phyloP scores from a whole-genome alignment of 2,329 filamentous ascomycete genomes.

The Fusarium floridanum region DNA sequence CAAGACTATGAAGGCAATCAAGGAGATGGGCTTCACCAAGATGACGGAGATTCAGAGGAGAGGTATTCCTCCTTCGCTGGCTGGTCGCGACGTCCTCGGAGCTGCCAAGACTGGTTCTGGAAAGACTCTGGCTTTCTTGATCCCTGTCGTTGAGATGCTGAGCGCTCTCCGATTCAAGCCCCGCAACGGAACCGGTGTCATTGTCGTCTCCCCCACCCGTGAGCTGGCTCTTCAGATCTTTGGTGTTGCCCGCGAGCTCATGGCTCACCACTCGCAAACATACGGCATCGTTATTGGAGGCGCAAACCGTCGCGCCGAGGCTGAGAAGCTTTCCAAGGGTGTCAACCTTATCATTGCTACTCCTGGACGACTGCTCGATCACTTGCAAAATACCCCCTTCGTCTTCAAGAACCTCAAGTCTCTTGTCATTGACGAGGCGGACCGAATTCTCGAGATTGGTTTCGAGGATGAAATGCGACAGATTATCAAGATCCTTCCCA shows the following conservation, averaged over 20 bases:
- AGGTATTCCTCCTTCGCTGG: slow-evolving; percentile 87
- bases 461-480: slow-evolving; percentile 99
- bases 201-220: slow-evolving; percentile 92
- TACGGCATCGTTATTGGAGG: slow-evolving; percentile 97
- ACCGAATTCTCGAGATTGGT: slow-evolving; percentile 95
- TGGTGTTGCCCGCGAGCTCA: slow-evolving; percentile 91
- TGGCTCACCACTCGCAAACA: slow-evolving; percentile 93
- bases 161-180: slow-evolving; percentile 93
- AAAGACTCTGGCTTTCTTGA: slow-evolving; percentile 95
- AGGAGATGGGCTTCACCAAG: slow-evolving; percentile 91
- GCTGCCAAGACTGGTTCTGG: slow-evolving; percentile 96
- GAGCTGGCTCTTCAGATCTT: slow-evolving; percentile 97
- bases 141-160: slow-evolving; percentile 94
- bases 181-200: slow-evolving; percentile 90
- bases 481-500: slow-evolving; percentile 93
- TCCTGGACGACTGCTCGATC: slow-evolving; percentile 91
- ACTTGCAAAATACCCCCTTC: slow-evolving; percentile 93
- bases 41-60: slow-evolving; percentile 96
- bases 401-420: slow-evolving; percentile 93
- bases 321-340: slow-evolving; percentile 93
- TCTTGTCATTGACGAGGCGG: slow-evolving; percentile 95
- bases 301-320: slow-evolving; percentile 90
- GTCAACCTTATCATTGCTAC: slow-evolving; percentile 96
- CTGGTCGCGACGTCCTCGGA: slow-evolving; percentile 91
- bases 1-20: slow-evolving; percentile 88